Conservation (phyloP, 805 yeast genomes). For the Wickerhamiella slavikovae region DNA sequence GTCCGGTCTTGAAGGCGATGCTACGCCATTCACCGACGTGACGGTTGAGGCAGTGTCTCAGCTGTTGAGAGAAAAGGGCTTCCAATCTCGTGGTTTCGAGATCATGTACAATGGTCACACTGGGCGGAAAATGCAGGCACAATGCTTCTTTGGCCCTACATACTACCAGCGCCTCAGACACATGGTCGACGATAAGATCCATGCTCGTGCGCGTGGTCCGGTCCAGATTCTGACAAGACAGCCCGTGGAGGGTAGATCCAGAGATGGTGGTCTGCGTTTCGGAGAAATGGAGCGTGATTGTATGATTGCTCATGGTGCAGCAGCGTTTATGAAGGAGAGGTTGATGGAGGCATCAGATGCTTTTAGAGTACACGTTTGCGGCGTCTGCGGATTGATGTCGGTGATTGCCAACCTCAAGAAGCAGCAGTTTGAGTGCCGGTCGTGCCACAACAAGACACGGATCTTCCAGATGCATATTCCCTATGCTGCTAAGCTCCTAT, state of each 20-base stretch:
- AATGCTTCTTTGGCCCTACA: conserved; percentile 98
- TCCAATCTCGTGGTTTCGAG: conserved; percentile 96
- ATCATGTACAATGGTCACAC: conserved; percentile 98
- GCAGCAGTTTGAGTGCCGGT: conserved; percentile 94
- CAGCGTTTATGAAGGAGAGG: conserved; percentile 92
- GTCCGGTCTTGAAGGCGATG: conserved; percentile 96
- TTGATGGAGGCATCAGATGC: conserved; percentile 99
- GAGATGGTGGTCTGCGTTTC: conserved; percentile 98
- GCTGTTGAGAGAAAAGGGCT: conserved; percentile 83
- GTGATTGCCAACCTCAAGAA: conserved; percentile 95
- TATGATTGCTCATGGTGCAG: conserved; percentile 99
- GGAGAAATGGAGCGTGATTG: conserved; percentile 99
- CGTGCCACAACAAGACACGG: conserved; percentile 95
- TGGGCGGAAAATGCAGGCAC: conserved; percentile 94
- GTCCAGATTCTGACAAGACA: conserved; percentile 94
- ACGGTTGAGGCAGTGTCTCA: conserved; percentile 94
- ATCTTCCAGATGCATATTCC: conserved; percentile 96
- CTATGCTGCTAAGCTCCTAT: conserved; percentile 90
- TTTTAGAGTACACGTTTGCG: conserved; percentile 94
- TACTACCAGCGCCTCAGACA: conserved; percentile 97
- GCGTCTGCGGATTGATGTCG: conserved; percentile 94
- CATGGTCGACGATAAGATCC: conserved; percentile 98
- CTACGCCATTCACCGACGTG: conserved; percentile 95
- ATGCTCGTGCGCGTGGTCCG: conserved; percentile 98
- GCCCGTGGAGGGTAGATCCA: conserved; percentile 97